Conservation (phyloP, 768 basidiomycete species). For the Tricholoma sp. region DNA sequence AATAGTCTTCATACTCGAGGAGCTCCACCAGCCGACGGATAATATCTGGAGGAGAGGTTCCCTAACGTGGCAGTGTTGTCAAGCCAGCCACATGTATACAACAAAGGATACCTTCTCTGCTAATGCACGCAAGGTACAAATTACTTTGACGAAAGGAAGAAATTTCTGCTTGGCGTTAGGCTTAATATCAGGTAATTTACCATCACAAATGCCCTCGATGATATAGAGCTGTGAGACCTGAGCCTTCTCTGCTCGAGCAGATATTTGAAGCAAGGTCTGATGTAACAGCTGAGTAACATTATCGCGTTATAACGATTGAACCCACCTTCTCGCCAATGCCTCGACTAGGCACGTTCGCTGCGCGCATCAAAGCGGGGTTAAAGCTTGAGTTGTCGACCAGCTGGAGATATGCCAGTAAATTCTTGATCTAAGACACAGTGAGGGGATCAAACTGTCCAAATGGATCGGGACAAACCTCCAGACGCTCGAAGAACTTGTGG, state of each 20-base stretch:
- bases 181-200: constrained; percentile 58
- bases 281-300: neutral
- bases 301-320: neutral
- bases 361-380: constrained; percentile 64
- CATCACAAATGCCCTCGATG: constrained; percentile 60
- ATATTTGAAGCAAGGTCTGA: constrained; percentile 60
- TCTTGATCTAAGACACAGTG: constrained; percentile 55
- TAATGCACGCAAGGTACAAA: constrained; percentile 46
- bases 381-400: constrained; percentile 68
- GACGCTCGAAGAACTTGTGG: constrained; percentile 82
- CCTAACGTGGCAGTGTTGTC: constrained; percentile 30
- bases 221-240: constrained; percentile 53
- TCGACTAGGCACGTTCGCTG: constrained; percentile 66
- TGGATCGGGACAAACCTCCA: constrained; percentile 46
- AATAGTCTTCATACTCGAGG: constrained; percentile 61
- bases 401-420: constrained; percentile 77
- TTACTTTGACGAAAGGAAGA: constrained; percentile 50
- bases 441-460: neutral
- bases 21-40: constrained; percentile 53
- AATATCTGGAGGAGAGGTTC: constrained; percentile 55
- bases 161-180: constrained; percentile 63
- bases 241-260: constrained; percentile 43
- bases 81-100: neutral
- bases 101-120: constrained; percentile 45
- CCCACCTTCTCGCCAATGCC: constrained; percentile 75